These are phyloP conservation scores for Luffa aegyptiaca DNA, from an alignment of 306 rosid species.

Conservation along the genomic window DNA sequence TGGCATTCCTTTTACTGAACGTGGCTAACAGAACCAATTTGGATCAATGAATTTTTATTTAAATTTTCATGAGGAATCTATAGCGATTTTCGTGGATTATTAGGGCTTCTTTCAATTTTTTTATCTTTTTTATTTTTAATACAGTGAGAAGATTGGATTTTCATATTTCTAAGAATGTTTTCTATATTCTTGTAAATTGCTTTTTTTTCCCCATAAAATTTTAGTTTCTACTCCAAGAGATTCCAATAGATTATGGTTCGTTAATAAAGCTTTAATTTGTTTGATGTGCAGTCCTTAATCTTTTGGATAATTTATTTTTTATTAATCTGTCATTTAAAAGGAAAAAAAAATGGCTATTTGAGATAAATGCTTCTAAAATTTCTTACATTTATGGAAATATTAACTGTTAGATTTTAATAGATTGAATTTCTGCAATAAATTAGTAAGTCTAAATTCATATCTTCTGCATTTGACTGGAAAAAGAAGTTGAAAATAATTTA, in stretches of 20 bases:
- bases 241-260: not conserved
- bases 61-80: not conserved
- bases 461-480: not conserved
- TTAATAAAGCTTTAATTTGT: too few species aligned
- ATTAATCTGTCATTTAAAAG: too few species aligned
- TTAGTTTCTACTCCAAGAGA: not conserved
- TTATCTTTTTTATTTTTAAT: not conserved
- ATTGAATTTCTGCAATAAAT: not conserved
- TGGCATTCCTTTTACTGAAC: not conserved
- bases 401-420: too few species aligned
- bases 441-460: not conserved
- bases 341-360: too few species aligned
- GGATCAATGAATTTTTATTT: not conserved
- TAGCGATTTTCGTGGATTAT: not conserved
- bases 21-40: not conserved
- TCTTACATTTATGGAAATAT: too few species aligned
- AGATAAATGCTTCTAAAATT: too few species aligned
- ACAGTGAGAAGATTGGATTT: not conserved
- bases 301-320: too few species aligned
- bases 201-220: not conserved
- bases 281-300: too few species aligned
- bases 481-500: not conserved
- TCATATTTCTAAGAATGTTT: not conserved
- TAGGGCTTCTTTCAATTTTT: not conserved
- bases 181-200: not conserved